Base-by-base conservation (phyloP, 768 basidiomycete genomes). In the Mycena pura region DNA sequence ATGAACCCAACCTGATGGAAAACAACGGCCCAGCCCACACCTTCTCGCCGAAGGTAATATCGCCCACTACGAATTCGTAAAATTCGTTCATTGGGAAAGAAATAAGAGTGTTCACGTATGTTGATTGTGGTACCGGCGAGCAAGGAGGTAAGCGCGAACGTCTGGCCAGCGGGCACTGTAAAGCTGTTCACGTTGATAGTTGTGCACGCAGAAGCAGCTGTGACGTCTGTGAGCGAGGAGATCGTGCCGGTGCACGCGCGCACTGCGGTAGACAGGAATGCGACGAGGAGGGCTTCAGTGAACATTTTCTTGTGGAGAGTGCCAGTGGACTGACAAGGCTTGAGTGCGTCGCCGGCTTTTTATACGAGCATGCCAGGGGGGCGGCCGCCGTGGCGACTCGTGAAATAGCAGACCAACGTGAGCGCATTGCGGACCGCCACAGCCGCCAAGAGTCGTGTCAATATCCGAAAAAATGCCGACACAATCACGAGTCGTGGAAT, bases 1-100 rank as follows among this genome's bases (percentile, higher is more conserved):
- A 86, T 78, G 29, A 73, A 68, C 5, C 73, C 40, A 62, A 85
- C 85, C 65, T 80, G 66, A 88, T 68, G 29, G 76, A 70, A 69
- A 88, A 85, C 38, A 87, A 73, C 13, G 84, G 86, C 13, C 86
- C 86, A 0, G 68, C 73, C 86, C 85, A 86, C 38, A 67, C 80
- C 53, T 68, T 9, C 46, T 81, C 82, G 7, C 81, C 86, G 68
- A 90, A 89, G 22, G 70, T 64, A 43, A 90, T 78, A 29, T 89
- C 81, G 17, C 88, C 88, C 61, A 78, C 85, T 88, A 28, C 11
- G 34, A 60, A n/a, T 6, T 21, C 17, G 3, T 8, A 17, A 36
- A 17, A 9, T n/a, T 36, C 3, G 36, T 50, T 14, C 29, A n/a
- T 28, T 21, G 47, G 15, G 43, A 47, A 36, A 17, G 14, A 41